phyloP scores from a whole-genome alignment of 306 rosid species.

The Vigna radiata region DNA sequence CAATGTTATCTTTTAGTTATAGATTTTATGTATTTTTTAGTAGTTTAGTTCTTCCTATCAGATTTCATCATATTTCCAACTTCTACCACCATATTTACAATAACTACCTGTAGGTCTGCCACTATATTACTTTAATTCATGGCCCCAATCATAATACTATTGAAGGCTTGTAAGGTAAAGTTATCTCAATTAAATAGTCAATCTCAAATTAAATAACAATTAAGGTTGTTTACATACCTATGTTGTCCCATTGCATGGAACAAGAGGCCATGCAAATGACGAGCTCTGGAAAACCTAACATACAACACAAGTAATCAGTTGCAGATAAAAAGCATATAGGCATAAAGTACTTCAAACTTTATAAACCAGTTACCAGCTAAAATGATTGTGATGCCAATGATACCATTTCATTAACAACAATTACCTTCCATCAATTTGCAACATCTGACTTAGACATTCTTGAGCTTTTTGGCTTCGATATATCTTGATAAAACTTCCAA shows the following conservation, averaged over 20 bases:
- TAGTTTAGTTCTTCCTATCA: too few relatives aligned
- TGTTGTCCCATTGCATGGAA: conserved; percentile 94
- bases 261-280: conserved; percentile 83
- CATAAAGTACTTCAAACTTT: too few relatives aligned
- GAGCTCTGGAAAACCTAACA: conserved; percentile 87
- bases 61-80: too few relatives aligned
- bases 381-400: too few relatives aligned
- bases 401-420: too few relatives aligned
- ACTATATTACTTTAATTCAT: conserved; percentile 8
- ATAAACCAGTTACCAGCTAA: too few relatives aligned
- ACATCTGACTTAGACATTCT: conserved; percentile 68
- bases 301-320: conserved; percentile 23
- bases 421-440: background rate
- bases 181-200: conserved; percentile 33
- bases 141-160: conserved; percentile 35
- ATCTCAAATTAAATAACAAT: conserved; percentile 25
- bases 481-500: conserved; percentile 60
- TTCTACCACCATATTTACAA: too few relatives aligned
- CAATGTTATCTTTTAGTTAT: too few relatives aligned
- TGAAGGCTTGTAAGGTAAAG: conserved; percentile 5
- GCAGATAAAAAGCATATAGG: too few relatives aligned
- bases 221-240: conserved; percentile 58
- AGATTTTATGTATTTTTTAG: too few relatives aligned
- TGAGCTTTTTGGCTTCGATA: conserved; percentile 74
- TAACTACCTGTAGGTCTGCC: conserved; percentile 27